Percentiles rank a stretch among this genome's conserved stretches.
Evolutionary conservation across 2,329 filamentous ascomycete genomes (phyloP).

Genomic region (Fusarium zealandicum): DNA sequence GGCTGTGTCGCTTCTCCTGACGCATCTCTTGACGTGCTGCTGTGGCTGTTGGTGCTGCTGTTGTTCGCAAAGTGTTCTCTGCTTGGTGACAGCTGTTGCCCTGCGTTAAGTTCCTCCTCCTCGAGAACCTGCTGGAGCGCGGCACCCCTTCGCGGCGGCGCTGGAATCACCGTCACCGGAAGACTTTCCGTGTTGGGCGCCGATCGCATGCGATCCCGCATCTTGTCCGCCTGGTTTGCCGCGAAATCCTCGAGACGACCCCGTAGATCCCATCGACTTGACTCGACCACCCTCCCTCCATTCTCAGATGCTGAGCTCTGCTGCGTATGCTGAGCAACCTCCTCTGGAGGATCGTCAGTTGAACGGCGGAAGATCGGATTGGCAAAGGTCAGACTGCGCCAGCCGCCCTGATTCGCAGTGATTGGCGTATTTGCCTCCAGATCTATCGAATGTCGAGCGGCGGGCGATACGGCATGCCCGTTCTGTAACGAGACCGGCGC

Average conservation of each 20-base stretch:
- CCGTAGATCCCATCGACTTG: constrained; percentile 62
- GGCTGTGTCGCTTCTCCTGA: constrained; percentile 32
- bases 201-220: constrained; percentile 63
- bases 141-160: constrained; percentile 64
- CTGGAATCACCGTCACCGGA: constrained; percentile 67
- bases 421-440: constrained; percentile 40
- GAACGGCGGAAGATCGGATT: constrained; percentile 22
- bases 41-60: constrained; percentile 31
- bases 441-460: constrained; percentile 32
- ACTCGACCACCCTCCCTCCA: constrained; percentile 23
- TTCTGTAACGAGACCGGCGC: constrained; percentile 32
- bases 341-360: constrained; percentile 17
- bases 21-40: constrained; percentile 37
- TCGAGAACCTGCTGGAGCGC: constrained; percentile 64
- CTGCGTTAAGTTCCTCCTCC: constrained; percentile 53
- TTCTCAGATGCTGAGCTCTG: constrained; percentile 7
- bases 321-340: constrained; percentile 12
- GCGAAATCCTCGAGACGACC: constrained; percentile 67
- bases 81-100: constrained; percentile 20
- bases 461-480: constrained; percentile 28
- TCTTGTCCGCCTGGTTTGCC: constrained; percentile 64
- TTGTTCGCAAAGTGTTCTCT: constrained; percentile 24
- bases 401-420: constrained; percentile 37
- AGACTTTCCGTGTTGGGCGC: constrained; percentile 62
- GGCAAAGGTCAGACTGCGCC: constrained; percentile 37